phyloP scores from a whole-genome alignment of 164 flowering plant genomes.

The Aristolochia contorta region DNA sequence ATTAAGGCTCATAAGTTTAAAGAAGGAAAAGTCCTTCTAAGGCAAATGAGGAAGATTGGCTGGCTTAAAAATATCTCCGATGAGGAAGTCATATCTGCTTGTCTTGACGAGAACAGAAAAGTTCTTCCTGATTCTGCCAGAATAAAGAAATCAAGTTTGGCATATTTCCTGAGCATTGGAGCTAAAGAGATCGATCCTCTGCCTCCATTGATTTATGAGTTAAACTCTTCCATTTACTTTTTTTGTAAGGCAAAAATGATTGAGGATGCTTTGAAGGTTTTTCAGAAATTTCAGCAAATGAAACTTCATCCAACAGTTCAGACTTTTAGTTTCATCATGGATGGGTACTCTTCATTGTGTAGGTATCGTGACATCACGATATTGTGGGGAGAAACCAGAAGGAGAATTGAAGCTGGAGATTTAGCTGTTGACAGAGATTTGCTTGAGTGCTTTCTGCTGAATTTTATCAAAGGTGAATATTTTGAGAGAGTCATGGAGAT shows the following conservation, averaged over 20 bases:
- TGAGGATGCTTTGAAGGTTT: conserved; percentile 59
- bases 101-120: conserved; percentile 10
- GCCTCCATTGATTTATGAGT: conserved; percentile 28
- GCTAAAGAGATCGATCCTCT: conserved; percentile 17
- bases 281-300: conserved; percentile 44
- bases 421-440: conserved; percentile 38
- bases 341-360: conserved; percentile 47
- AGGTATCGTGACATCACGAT: conserved; percentile 75
- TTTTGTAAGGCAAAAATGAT: conserved; percentile 85
- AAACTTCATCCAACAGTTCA: conserved; percentile 48
- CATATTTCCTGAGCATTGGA: conserved; percentile 28
- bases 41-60: conserved; percentile 51
- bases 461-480: conserved; percentile 77
- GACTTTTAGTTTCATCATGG: conserved; percentile 40
- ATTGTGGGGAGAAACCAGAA: conserved; percentile 82
- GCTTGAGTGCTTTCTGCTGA: conserved; percentile 45
- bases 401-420: conserved; percentile 32
- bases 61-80: conserved; percentile 15
- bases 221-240: conserved; percentile 68
- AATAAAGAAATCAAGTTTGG: conserved; percentile 24
- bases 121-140: neutral
- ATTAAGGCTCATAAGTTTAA: conserved; percentile 30
- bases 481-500: conserved; percentile 86
- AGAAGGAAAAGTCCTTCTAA: conserved; percentile 47
- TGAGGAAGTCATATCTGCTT: conserved; percentile 19